Conservation (phyloP, 2,329 filamentous ascomycete species). For the Colletotrichum sp. region DNA sequence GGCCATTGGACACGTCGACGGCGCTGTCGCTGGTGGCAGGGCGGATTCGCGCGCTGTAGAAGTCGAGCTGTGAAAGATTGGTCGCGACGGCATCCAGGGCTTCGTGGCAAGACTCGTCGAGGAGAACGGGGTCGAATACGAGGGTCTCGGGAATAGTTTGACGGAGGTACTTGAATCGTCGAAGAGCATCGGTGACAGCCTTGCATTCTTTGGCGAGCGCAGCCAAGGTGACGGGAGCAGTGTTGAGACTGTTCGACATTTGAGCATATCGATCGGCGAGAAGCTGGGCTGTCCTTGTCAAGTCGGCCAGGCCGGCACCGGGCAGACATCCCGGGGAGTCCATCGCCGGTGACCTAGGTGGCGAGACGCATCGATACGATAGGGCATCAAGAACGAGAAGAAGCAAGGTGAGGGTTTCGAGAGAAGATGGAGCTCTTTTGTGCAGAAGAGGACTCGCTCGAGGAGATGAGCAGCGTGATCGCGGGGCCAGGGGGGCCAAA, state of each 20-base stretch:
- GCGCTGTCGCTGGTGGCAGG: conserved; percentile 1
- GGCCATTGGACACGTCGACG: conserved; percentile 3
- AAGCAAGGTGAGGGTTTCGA: background rate
- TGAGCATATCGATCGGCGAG: conserved; percentile 5
- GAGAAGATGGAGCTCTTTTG: conserved; percentile 12
- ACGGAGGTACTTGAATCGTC: conserved; percentile 11
- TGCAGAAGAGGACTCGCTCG: background rate
- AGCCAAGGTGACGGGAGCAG: conserved; percentile 24
- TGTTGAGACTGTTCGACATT: conserved; percentile 21
- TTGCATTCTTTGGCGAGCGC: conserved; percentile 23
- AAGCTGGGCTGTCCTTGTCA: conserved; percentile 5
- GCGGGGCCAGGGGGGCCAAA: conserved; percentile 5
- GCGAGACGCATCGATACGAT: background rate
- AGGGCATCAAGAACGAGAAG: background rate
- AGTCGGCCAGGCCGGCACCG: conserved; percentile 12
- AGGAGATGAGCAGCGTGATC: background rate
- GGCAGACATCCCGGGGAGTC: conserved; percentile 21
- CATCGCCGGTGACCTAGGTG: conserved; percentile 15
- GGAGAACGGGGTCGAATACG: conserved; percentile 1
- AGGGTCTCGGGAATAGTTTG: background rate
- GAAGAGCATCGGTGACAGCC: conserved; percentile 11
- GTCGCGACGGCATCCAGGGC: conserved; percentile 11
- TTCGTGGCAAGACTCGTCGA: conserved; percentile 14
- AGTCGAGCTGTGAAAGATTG: conserved; percentile 5
- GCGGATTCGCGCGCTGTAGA: conserved; percentile 9